A percentile compares a stretch with the other conserved stretches of the same genome.
Evolutionary conservation across 345 rosid genomes (phyloP).

Genomic region (Eutrema yunnanense): DNA sequence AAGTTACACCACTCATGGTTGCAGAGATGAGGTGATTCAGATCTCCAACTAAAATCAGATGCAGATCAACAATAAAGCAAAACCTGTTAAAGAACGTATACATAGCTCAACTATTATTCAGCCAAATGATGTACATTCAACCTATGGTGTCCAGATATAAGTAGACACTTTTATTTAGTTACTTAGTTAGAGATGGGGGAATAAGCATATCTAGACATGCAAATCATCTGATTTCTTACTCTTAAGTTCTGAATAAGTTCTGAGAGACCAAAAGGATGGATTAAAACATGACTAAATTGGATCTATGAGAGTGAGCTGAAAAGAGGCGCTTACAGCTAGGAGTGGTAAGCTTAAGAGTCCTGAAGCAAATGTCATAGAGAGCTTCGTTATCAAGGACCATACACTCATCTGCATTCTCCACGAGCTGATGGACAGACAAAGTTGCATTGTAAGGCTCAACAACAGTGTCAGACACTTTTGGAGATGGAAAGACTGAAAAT

Average conservation of each 20-base stretch:
- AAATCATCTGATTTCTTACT: no score
- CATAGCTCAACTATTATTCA: not conserved
- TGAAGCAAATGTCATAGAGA: slow-evolving; percentile 56
- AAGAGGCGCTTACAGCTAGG: slow-evolving; percentile 45
- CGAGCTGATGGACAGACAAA: slow-evolving; percentile 53
- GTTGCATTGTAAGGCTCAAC: slow-evolving; percentile 59
- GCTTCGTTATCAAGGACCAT: slow-evolving; percentile 55
- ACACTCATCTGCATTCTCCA: slow-evolving; percentile 55
- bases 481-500: slow-evolving; percentile 52
- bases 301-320: not conserved
- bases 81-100: not conserved
- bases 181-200: no score
- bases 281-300: not conserved
- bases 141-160: not conserved
- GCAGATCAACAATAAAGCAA: not conserved
- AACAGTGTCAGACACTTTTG: slow-evolving; percentile 53
- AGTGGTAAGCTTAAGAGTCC: slow-evolving; percentile 52
- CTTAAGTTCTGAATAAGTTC: not conserved
- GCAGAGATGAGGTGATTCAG: slow-evolving; percentile 54
- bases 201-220: no score
- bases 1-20: slow-evolving; percentile 57
- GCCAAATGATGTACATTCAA: not conserved
- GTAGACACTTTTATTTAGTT: no score
- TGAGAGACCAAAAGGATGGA: not conserved
- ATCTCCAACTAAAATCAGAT: slow-evolving; percentile 38